These are phyloP conservation scores for Dictyostelium firmibasis DNA, from an alignment of 78 protist species.

Conservation along the genomic window DNA sequence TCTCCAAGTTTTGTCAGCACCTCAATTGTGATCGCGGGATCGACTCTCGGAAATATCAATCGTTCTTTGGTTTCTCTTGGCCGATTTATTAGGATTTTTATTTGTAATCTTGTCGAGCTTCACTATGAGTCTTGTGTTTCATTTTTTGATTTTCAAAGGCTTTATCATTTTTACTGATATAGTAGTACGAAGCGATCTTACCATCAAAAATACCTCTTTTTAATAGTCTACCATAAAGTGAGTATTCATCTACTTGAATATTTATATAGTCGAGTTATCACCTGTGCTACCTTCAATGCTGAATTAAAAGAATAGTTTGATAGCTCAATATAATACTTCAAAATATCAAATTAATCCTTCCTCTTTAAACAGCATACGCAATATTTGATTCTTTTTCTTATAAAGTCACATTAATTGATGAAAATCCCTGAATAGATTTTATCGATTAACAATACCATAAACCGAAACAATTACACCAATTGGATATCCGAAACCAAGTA, in stretches of 20 bases:
- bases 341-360: slow-evolving; percentile 18
- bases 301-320: not conserved
- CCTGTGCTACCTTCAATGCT: not conserved
- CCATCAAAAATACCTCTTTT: slow-evolving; percentile 18
- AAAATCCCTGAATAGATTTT: not conserved
- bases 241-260: not conserved
- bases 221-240: slow-evolving; percentile 38
- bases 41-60: not conserved
- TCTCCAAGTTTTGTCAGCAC: not conserved
- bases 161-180: too few species aligned
- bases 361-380: not conserved
- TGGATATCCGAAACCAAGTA: slow-evolving; percentile 20
- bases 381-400: not conserved
- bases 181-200: not conserved
- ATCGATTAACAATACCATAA: not conserved
- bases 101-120: too few species aligned
- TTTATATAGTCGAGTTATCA: slow-evolving; percentile 12
- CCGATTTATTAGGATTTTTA: too few species aligned
- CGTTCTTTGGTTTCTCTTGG: too few species aligned
- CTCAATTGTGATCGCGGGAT: not conserved
- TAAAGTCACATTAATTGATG: not conserved
- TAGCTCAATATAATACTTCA: not conserved
- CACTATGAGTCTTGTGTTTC: too few species aligned
- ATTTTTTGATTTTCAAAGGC: too few species aligned
- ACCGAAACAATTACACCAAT: not conserved